These are phyloP conservation scores for Paspalum notatum DNA, from an alignment of 176 grass and related monocot genomes.

Conservation along the genomic window DNA sequence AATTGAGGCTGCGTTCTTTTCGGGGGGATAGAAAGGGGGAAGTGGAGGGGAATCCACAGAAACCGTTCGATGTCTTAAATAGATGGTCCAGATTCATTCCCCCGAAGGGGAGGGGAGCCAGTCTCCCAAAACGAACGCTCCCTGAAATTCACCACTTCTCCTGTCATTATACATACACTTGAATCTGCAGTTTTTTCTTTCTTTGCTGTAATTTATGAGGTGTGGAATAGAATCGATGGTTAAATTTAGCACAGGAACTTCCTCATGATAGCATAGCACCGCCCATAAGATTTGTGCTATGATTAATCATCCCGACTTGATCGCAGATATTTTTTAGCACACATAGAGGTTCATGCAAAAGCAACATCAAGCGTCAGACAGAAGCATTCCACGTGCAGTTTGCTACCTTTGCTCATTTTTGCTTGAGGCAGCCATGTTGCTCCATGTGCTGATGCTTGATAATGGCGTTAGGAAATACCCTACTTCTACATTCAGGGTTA, in stretches of 20 bases:
- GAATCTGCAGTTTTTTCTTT: neutral
- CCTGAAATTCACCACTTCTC: neutral
- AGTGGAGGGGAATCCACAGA: too few relatives aligned
- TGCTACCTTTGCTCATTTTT: conserved; percentile 1
- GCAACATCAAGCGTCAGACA: neutral
- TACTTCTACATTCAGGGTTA: conserved; percentile 20
- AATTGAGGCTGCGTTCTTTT: too few relatives aligned
- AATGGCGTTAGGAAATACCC: conserved; percentile 22
- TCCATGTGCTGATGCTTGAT: conserved; percentile 26
- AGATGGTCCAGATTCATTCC: too few relatives aligned
- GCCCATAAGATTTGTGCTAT: conserved; percentile 10
- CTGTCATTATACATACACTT: too few relatives aligned
- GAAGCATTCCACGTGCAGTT: conserved; percentile 15
- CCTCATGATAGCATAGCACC: neutral
- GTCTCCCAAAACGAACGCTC: too few relatives aligned
- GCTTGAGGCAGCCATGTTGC: conserved; percentile 1
- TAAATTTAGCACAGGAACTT: neutral
- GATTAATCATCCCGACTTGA: neutral
- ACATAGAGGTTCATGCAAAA: conserved; percentile 3
- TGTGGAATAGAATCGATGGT: conserved; percentile 13
- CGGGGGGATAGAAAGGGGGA: too few relatives aligned
- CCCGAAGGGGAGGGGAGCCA: too few relatives aligned
- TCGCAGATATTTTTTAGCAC: neutral
- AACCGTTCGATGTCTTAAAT: too few relatives aligned
- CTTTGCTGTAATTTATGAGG: neutral